Evolutionary conservation across 768 basidiomycete genomes (phyloP).

Genomic region (Boletus barrowsii): DNA sequence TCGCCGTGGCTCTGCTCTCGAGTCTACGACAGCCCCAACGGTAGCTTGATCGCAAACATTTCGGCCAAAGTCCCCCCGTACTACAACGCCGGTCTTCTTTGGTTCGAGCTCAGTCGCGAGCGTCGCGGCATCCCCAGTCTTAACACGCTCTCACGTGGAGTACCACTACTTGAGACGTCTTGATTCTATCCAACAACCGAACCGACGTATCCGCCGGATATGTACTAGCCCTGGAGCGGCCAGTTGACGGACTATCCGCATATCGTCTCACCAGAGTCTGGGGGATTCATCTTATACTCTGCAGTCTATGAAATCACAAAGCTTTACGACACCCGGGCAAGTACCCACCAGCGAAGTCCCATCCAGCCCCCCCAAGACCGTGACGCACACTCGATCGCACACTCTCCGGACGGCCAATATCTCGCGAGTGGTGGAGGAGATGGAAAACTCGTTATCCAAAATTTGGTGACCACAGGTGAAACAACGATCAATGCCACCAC

Average conservation of each 20-base stretch:
- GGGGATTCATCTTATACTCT: not conserved
- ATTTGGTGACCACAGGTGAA: not conserved
- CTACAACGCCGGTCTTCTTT: slow-evolving; percentile 15
- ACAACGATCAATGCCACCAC: not conserved
- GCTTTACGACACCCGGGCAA: not conserved
- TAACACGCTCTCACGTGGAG: too few species aligned
- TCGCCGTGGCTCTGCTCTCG: slow-evolving; percentile 1
- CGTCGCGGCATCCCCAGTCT: too few species aligned
- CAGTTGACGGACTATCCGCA: slow-evolving; percentile 2
- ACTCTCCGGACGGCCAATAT: not conserved
- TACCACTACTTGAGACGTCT: too few species aligned
- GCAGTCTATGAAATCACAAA: not conserved
- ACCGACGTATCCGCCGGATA: not conserved
- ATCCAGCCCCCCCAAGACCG: not conserved
- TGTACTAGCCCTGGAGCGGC: not conserved
- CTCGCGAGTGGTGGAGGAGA: slow-evolving; percentile 7
- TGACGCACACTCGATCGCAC: slow-evolving; percentile 6
- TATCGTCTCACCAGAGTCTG: slow-evolving; percentile 7
- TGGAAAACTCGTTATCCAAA: not conserved
- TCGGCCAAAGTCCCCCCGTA: slow-evolving; percentile 3
- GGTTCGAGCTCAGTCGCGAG: too few species aligned
- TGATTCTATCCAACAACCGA: slow-evolving; percentile 4
- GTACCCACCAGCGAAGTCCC: not conserved
- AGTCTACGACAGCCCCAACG: slow-evolving; percentile 6
- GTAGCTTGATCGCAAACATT: not conserved